Evolutionary conservation across 1,284 basidiomycete species (phyloP), one percentile per base, ranked within the genome.

Genomic region (Vanrija humicola): DNA sequence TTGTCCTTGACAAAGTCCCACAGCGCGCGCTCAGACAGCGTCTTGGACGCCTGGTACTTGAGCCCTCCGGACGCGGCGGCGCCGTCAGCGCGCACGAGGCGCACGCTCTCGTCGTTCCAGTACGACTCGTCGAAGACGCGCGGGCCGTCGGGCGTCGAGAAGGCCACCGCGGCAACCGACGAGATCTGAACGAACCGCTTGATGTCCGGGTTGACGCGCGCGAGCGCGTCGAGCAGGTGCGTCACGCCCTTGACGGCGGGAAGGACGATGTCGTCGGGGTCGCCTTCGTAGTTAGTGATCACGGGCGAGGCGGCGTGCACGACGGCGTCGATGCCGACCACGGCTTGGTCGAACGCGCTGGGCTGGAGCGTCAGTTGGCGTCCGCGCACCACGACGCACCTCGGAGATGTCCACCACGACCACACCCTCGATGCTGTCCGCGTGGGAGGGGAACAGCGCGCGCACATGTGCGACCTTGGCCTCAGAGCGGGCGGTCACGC

Each of bases 31-130:
- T 40, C 38, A 8, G 38, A 40, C 9, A 40, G 38, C 38, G 18
- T 40, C 38, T 40, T 40, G 38, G 16, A 16, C 16, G 38, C 38
- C 18, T 15, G 38, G 38, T 40, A 28, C 28, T 54, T 55, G 25
- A 26, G 46, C 6, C 14, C 7, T 3, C 50, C 50, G 16, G 40
- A 18, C 3, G 53, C 52, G 1, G 26, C 19, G 4, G 50, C 53
- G 38, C 57, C 57, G 16, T 28, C 10, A 6, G 16, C 18, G 14
- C 18, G 16, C 28, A 28, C 28, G 28, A 28, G 28, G 10, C 28
- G 28, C 8, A 52, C 26, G 45, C 38, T 48, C 39, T 19, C 38
- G 50, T 56, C 52, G n/a, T 40, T 40, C 38, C 38, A 40, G 38
- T 40, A 15, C 38, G 38, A 15, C 38, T 40, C 38, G 38, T 15